These are phyloP conservation scores for Colletotrichum filicis DNA, from an alignment of 2,329 filamentous ascomycete species.

Conservation along the genomic window DNA sequence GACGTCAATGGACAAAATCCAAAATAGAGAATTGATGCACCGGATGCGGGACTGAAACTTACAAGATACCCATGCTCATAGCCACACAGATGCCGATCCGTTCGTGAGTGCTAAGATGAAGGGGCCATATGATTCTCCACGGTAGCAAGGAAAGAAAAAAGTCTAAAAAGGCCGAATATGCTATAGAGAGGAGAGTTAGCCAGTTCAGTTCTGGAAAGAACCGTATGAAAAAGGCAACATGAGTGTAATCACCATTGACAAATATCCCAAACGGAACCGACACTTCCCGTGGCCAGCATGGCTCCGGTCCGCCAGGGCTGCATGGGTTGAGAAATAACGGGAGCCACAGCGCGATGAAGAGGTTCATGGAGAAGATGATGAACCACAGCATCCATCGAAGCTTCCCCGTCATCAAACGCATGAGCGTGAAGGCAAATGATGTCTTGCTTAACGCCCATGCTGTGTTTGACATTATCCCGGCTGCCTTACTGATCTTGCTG, in stretches of 20 bases:
- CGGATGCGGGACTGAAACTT: background rate
- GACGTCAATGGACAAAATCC: background rate
- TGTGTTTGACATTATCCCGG: background rate
- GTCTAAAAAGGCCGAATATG: background rate
- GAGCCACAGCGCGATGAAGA: background rate
- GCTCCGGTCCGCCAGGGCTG: background rate
- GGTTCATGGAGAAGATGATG: background rate
- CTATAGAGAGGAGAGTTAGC: background rate
- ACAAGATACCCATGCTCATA: background rate
- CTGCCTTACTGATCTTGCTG: background rate
- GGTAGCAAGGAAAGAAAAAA: background rate
- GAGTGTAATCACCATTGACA: background rate
- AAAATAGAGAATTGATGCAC: too few species aligned
- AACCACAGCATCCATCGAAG: background rate
- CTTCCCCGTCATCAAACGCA: background rate
- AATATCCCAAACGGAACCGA: background rate
- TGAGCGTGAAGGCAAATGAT: background rate
- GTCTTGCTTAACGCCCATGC: background rate
- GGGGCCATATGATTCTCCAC: background rate
- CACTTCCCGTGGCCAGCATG: background rate
- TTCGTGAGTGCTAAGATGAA: background rate
- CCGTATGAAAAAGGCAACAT: too few species aligned
- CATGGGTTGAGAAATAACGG: background rate
- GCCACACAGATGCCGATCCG: background rate
- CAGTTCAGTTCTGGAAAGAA: rapidly evolving